These are phyloP conservation scores for Hansenula sp. DNA, from an alignment of 1,139 yeast species.

Conservation along the genomic window DNA sequence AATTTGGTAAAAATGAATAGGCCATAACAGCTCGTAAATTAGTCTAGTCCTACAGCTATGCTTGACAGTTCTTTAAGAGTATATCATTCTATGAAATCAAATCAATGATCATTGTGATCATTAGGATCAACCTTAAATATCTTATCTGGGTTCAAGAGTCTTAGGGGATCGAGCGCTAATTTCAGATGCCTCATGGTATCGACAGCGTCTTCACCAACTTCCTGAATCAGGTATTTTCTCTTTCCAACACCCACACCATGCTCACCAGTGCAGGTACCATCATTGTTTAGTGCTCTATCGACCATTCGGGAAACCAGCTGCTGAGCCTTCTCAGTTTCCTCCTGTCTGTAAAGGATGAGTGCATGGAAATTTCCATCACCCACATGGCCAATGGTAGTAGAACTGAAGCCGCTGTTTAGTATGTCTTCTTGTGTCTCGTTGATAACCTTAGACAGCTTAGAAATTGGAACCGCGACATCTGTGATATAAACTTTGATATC, in stretches of 20 bases:
- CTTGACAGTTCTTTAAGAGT: no score
- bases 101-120: constrained; percentile 27
- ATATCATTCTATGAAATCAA: no score
- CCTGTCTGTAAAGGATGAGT: constrained; percentile 40
- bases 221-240: constrained; percentile 43
- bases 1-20: no score
- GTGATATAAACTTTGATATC: constrained; percentile 61
- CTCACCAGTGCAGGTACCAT: constrained; percentile 65
- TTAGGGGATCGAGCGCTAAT: constrained; percentile 51
- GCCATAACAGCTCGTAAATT: no score
- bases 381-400: constrained; percentile 56
- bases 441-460: constrained; percentile 44
- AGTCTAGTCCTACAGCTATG: no score
- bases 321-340: constrained; percentile 27
- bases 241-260: constrained; percentile 68
- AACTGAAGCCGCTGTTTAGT: constrained; percentile 42
- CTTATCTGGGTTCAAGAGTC: constrained; percentile 59
- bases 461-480: constrained; percentile 62
- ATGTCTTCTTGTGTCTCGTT: constrained; percentile 48
- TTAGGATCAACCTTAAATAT: constrained; percentile 53
- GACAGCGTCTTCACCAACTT: constrained; percentile 51
- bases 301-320: constrained; percentile 33
- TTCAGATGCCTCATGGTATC: constrained; percentile 56
- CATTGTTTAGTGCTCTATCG: constrained; percentile 35
- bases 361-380: constrained; percentile 71